Base-by-base conservation (phyloP, 2,329 filamentous ascomycete genomes). In the Fusarium nisikadoi region DNA sequence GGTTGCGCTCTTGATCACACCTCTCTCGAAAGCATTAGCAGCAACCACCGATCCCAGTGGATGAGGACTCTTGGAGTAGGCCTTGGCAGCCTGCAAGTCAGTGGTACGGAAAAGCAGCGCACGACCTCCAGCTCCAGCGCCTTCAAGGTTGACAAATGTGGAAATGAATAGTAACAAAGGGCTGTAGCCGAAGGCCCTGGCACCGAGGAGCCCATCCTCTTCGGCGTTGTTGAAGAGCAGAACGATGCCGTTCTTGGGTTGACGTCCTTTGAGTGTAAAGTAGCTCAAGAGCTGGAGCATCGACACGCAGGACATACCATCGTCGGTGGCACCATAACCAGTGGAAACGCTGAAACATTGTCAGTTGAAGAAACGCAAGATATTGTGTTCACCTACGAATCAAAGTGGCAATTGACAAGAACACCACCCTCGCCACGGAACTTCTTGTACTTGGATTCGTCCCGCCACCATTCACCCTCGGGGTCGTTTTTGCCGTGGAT, bases 181-280 rank as follows among this genome's bases (percentile, higher is more conserved):
- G 79, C 95, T 94, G 73, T 94, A 90, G 33, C 93, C 91, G 78
- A 97, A 98, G 10, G 93, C 94, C 67, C 90, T 89, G 11, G 95
- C 94, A 2, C 96, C 96, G 72, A 97, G 93, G 16, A 98, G 85
- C 39, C 91, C 96, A 77, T 98, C 95, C 80, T 99, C 96, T 79
- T 99, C 96, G 39, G 93, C 95, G 78, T 98, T 98, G 85, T 99
- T 99, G 79, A 98, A 88, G 33, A 98, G 86, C 14, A 94, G 87
- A 19, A 98, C 89, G 46, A 99, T 87, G 4, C 95, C 95, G 74
- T 92, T 90, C 77, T 90, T 91, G 4, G 95, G 95, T 77, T 90
- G 90, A 71, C 93, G 90, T 33, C 87, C 90, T 1, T 88, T 83
- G 5, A 87, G 87, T 3, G 94, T 94, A 79, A 97, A 98, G 81